Base-by-base conservation (phyloP, 2,329 filamentous ascomycete species). In the Neonectria sp. region DNA sequence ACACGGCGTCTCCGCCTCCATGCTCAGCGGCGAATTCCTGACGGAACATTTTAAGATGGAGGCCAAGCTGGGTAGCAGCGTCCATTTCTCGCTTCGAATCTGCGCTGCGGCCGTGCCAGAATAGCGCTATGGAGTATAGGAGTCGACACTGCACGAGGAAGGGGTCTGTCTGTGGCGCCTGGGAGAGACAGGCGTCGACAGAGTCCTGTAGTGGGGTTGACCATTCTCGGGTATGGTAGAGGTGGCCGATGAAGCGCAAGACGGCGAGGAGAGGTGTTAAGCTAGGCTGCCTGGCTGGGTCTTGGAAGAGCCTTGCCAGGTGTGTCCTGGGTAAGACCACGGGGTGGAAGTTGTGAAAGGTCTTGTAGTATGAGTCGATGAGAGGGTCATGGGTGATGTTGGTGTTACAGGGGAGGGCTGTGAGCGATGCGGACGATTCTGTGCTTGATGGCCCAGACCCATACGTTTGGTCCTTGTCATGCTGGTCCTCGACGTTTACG, bases 31-130 rank as follows among this genome's bases (percentile, higher is more conserved):
- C 86, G 72, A 88, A 93, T 0, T 85, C 83, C 24, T 81, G 79
- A 1, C 82, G 83, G 63, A 92, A 85, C 83, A 93, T 86, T 2
- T 88, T 86, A 3, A 93, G 77, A 6, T 89, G 84, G 2, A 92
- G 9, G 0, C 90, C 90, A 37, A 92, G 71, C 4, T 86, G 81
- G 12, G 89, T 86, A 0, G 91, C 91, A 15, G 82, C 80, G 12
- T 85, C 79, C 59, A 83, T 75, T 33, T 82, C 67, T 0, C 40
- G 24, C 9, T 77, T 72, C 0, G 79, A 73, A 8, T 75, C 67
- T 0, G 63, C 40, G 6, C 74, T 74, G 1, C 77, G 66, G 11
- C 76, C 74, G 8, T 75, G 65, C 73, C 80, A 83, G 37, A 83
- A 82, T 0, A 80, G 46, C 1, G 74, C 77, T 2, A 83, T 76